Conservation (phyloP, 2,329 filamentous ascomycete species). For the Xenosphaeropsis pyriputrescens region DNA sequence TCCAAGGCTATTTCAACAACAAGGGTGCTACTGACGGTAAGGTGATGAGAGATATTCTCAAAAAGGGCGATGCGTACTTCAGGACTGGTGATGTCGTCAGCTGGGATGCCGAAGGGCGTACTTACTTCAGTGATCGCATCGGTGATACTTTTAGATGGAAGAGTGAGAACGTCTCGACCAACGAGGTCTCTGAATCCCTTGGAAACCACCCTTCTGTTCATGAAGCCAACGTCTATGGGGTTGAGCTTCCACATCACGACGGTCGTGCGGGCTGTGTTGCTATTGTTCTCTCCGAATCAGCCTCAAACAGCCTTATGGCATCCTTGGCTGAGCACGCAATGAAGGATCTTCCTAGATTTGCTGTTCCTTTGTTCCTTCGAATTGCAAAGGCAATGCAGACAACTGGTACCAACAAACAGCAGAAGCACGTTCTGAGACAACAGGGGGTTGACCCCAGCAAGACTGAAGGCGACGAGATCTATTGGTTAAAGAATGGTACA, state of each 20-base stretch:
- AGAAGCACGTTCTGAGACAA: constrained; percentile 58
- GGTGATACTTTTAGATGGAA: constrained; percentile 41
- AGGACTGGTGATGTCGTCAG: constrained; percentile 53
- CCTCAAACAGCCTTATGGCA: constrained; percentile 29
- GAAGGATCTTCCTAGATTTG: constrained; percentile 52
- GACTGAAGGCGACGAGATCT: constrained; percentile 31
- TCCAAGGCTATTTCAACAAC: constrained; percentile 58
- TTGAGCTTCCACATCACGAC: constrained; percentile 66
- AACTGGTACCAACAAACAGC: constrained; percentile 82
- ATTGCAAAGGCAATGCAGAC: constrained; percentile 44
- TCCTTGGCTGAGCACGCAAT: constrained; percentile 31
- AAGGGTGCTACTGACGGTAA: constrained; percentile 52
- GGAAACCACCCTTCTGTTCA: constrained; percentile 40
- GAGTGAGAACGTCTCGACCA: constrained; percentile 51
- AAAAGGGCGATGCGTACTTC: constrained; percentile 54
- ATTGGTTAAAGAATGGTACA: constrained; percentile 40
- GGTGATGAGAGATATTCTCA: constrained; percentile 47
- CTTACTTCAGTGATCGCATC: constrained; percentile 51
- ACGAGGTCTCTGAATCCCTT: constrained; percentile 51
- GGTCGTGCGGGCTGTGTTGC: constrained; percentile 74
- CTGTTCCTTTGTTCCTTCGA: constrained; percentile 64
- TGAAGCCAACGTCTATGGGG: constrained; percentile 70
- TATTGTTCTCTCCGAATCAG: constrained; percentile 39
- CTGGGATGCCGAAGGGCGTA: constrained; percentile 44
- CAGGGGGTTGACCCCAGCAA: constrained; percentile 58